These are phyloP conservation scores for Dothideomycetes sp. DNA, from an alignment of 2,329 filamentous ascomycete genomes.

Conservation along the genomic window DNA sequence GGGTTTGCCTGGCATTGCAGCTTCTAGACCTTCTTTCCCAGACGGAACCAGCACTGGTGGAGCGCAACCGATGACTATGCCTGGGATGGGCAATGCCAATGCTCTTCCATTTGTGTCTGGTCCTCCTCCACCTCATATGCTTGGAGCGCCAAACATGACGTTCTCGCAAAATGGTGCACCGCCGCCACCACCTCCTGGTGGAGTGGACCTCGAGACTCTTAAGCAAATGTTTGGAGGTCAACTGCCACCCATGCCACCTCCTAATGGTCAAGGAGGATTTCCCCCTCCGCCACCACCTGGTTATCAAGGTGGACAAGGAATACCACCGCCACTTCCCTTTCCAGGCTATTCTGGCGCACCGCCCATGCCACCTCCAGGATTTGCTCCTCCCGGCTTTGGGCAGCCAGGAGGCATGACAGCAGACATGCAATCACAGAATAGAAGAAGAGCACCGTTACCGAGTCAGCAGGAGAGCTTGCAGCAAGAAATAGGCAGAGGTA, in stretches of 20 bases:
- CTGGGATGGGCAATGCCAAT: background rate
- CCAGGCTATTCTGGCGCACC: conserved; percentile 15
- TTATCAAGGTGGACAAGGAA: conserved; percentile 15
- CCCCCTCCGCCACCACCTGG: conserved; percentile 24
- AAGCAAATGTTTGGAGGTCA: conserved; percentile 23
- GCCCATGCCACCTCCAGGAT: conserved; percentile 22
- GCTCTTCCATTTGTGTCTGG: conserved; percentile 31
- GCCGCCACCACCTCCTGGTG: conserved; percentile 19
- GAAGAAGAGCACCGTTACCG: conserved; percentile 61
- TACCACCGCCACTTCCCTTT: conserved; percentile 24
- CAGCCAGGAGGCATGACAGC: conserved; percentile 9
- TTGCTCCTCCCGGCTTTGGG: conserved; percentile 20
- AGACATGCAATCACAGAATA: conserved; percentile 25
- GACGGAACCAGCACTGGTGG: conserved; percentile 38
- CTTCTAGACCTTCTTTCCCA: conserved; percentile 24
- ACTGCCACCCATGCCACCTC: conserved; percentile 23
- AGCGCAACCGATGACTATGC: conserved; percentile 23
- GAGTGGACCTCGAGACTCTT: conserved; percentile 26
- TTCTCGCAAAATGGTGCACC: conserved; percentile 17
- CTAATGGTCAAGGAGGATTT: conserved; percentile 14
- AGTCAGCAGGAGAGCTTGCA: conserved; percentile 76
- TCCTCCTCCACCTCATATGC: conserved; percentile 18
- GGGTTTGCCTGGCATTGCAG: conserved; percentile 41
- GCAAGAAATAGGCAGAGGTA: conserved; percentile 59
- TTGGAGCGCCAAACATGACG: conserved; percentile 17